Evolutionary conservation across 768 basidiomycete genomes (phyloP), one percentile per base, ranked within the genome.

Genomic region (Clavaria fumosa): DNA sequence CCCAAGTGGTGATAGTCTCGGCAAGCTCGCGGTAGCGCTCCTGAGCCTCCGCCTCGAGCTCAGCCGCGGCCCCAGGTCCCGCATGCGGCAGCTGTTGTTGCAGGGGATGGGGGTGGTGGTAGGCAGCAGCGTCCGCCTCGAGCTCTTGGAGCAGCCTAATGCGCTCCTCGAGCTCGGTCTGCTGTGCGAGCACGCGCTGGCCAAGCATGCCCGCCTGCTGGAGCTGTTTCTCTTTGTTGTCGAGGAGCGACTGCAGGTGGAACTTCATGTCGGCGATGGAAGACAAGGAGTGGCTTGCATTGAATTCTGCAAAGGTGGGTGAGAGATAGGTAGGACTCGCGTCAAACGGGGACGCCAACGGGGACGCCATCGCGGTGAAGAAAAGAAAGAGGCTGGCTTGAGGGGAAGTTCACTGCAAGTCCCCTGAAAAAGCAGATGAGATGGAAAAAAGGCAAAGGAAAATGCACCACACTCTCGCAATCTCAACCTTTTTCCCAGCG

Each of bases 181-280:
- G 88, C 63, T 97, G 93, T 14, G 75, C 72, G 43, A 96, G 76
- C 49, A 97, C 75, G 55, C 85, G 81, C 60, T 95, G 89, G 36
- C 93, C 91, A 53, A 97, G 75, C 39, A 78, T 80, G 24, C 85
- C 90, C 4, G 88, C 86, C 45, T 86, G 81, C 45, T 86, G 78
- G 23, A 96, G 78, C 56, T 96, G 89, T 52, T 77, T 75, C 57
- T 90, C 84, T 66, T 96, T 96, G 54, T 64, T 69, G 60, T 88
- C 85, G 47, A 97, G 72, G 41, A 95, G 75, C 42, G 57, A 59
- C 41, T 78, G 73, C 9, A 77, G 63, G 41, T 73, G 67, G 40
- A 65, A 64, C 50, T 74, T 75, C 58, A 75, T 65, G 55, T 77
- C 69, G 38, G 66, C 70, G 7, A 72, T 54, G 9, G 72, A 67